Percentiles rank a stretch among this genome's conserved stretches.
Evolutionary conservation across 768 basidiomycete genomes (phyloP).

Genomic region (Mycena polygramma): DNA sequence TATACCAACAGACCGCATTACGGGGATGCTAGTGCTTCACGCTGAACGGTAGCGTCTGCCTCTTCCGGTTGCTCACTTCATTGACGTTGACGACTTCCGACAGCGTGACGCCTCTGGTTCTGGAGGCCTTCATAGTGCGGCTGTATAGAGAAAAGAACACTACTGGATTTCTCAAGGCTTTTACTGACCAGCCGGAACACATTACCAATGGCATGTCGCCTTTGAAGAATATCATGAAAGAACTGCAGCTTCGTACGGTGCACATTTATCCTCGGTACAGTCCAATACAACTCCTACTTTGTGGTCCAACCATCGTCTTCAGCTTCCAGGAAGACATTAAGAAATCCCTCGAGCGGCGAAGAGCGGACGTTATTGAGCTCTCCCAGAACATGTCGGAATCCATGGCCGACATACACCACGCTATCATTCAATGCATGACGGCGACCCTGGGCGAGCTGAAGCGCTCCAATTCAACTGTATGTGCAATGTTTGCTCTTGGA

Average conservation of each 20-base stretch:
- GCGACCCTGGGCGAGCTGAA: slow-evolving; percentile 91
- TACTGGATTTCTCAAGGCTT: slow-evolving; percentile 94
- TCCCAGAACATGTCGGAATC: slow-evolving; percentile 86
- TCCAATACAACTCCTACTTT: slow-evolving; percentile 4
- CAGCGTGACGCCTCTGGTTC: slow-evolving; percentile 86
- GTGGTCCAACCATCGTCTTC: not conserved
- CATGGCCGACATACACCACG: slow-evolving; percentile 94
- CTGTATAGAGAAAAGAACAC: slow-evolving; percentile 92
- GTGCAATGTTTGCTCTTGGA: slow-evolving; percentile 47
- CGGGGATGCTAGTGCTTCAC: slow-evolving; percentile 91
- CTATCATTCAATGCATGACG: slow-evolving; percentile 95
- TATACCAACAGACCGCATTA: slow-evolving; percentile 87
- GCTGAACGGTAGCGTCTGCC: slow-evolving; percentile 80
- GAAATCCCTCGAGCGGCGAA: slow-evolving; percentile 81
- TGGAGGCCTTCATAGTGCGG: slow-evolving; percentile 94
- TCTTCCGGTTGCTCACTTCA: not conserved
- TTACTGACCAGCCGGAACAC: slow-evolving; percentile 96
- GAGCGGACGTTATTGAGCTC: slow-evolving; percentile 93
- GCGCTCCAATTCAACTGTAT: slow-evolving; percentile 78
- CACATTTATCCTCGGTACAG: slow-evolving; percentile 90
- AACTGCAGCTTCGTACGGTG: slow-evolving; percentile 89
- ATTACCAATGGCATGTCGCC: slow-evolving; percentile 95
- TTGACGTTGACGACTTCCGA: not conserved
- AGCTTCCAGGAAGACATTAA: slow-evolving; percentile 95
- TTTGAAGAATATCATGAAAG: slow-evolving; percentile 91